These are phyloP conservation scores for Trichosporon sp. DNA, from an alignment of 1,284 basidiomycete genomes.

Conservation along the genomic window DNA sequence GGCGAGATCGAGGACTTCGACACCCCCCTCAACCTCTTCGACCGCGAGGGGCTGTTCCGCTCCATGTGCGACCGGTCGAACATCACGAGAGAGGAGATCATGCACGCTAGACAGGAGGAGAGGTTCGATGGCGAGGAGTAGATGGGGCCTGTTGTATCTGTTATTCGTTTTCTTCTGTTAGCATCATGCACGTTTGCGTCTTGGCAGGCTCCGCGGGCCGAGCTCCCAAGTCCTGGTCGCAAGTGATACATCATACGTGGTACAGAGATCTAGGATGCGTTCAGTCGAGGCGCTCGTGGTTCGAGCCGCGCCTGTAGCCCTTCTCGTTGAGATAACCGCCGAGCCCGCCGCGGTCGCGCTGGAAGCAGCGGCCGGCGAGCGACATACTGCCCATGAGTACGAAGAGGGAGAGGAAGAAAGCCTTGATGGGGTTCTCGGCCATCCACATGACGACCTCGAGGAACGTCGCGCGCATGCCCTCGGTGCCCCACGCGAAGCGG, in stretches of 20 bases:
- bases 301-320: constrained; percentile 1
- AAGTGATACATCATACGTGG: constrained; percentile 3
- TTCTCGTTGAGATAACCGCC: constrained; percentile 21
- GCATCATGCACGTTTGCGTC: not conserved
- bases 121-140: not conserved
- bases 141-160: not conserved
- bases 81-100: constrained; percentile 49
- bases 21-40: constrained; percentile 44
- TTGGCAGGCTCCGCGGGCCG: too few relatives aligned
- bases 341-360: constrained; percentile 19
- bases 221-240: not conserved
- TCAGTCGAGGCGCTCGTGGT: constrained; percentile 14
- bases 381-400: constrained; percentile 36
- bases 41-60: constrained; percentile 43
- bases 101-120: constrained; percentile 21
- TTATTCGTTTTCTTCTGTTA: not conserved
- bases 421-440: constrained; percentile 43
- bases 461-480: constrained; percentile 43
- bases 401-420: constrained; percentile 33
- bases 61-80: constrained; percentile 46
- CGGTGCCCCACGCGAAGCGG: constrained; percentile 35
- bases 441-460: constrained; percentile 26
- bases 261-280: not conserved
- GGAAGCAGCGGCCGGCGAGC: constrained; percentile 34
- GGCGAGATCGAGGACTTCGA: constrained; percentile 45